Evolutionary conservation across 176 grass and related monocot genomes (phyloP), one percentile per base, ranked within the genome.

Genomic region (Oryza nivara): DNA sequence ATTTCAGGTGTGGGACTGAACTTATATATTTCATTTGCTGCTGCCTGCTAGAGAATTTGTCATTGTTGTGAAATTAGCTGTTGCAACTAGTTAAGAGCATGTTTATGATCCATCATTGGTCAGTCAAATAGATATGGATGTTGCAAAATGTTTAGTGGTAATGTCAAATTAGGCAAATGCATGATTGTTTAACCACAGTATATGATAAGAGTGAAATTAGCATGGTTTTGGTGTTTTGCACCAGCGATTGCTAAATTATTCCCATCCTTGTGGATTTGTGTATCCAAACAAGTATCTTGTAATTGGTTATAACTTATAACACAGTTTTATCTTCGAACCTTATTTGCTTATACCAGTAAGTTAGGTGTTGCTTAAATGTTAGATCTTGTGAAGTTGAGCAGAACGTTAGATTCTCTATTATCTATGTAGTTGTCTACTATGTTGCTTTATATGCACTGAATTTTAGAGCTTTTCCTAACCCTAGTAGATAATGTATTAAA

Each of bases 1-100:
- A 98, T 92, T 98, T 98, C 96, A 98, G 96, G 96, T 95, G 80
- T 80, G 51, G 28, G 68, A 70, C 43, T 60, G 4, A 64, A 70
- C 75, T 15, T 78, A 17, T 78, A 17, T 30, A 74, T 85, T 84
- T 83, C 45, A 30, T 75, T 41, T 30, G 1, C 45, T 86, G 19
- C 17, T 0, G 19, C 54, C n/a, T 23, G 7, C 17, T 64, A 64
- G 7, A 73, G 44, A 72, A 85, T 88, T 49, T 34, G 2, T 5
- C 5, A 38, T 81, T 65, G 16, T 60, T 74, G 60, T 79, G 79
- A 58, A 82, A 66, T 73, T 7, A 30, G 83, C 4, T 19, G 19
- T 79, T 64, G 43, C 38, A 67, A 7, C 56, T 32, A 45, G 19
- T 38, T 69, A 30, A 14, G 63, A 38, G 73, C 15, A 76, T 86